A percentile compares a stretch with the other conserved stretches of the same genome.
These are phyloP conservation scores for Trichoderma arundinaceum DNA, from an alignment of 2,329 filamentous ascomycete genomes.

Conservation along the genomic window DNA sequence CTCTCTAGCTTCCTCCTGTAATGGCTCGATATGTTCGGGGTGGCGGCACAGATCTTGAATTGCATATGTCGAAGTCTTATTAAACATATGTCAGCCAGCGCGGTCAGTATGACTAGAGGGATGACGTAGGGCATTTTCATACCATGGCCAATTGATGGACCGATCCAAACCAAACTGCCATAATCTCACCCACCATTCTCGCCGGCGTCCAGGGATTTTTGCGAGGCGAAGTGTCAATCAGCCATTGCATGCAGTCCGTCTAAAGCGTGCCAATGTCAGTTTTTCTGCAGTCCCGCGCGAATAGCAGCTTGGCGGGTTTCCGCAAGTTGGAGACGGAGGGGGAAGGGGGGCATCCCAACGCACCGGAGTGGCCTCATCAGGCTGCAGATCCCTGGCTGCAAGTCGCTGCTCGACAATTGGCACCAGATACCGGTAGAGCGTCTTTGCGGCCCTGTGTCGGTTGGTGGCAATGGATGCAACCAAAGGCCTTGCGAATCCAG, in stretches of 20 bases:
- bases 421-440: background rate
- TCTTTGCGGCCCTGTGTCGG: conserved; percentile 3
- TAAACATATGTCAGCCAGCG: background rate
- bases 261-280: background rate
- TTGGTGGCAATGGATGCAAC: conserved; percentile 9
- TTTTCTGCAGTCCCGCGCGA: too few species aligned
- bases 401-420: conserved; percentile 10
- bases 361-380: background rate
- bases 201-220: conserved; percentile 27
- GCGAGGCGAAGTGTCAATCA: conserved; percentile 30
- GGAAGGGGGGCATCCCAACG: background rate
- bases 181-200: conserved; percentile 29
- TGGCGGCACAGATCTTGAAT: conserved; percentile 9
- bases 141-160: conserved; percentile 30
- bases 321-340: background rate
- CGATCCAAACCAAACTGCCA: conserved; percentile 32
- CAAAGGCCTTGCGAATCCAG: background rate
- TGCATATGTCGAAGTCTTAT: conserved; percentile 12
- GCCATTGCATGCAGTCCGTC: conserved; percentile 32
- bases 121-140: background rate
- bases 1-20: background rate
- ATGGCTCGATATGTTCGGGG: conserved; percentile 5
- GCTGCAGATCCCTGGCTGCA: background rate
- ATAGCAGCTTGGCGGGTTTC: too few species aligned
- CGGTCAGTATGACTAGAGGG: background rate